Percentiles rank a stretch among this genome's conserved stretches.
These are phyloP conservation scores for Dioscorea cayenensis DNA, from an alignment of 116 monocot species.

Conservation along the genomic window DNA sequence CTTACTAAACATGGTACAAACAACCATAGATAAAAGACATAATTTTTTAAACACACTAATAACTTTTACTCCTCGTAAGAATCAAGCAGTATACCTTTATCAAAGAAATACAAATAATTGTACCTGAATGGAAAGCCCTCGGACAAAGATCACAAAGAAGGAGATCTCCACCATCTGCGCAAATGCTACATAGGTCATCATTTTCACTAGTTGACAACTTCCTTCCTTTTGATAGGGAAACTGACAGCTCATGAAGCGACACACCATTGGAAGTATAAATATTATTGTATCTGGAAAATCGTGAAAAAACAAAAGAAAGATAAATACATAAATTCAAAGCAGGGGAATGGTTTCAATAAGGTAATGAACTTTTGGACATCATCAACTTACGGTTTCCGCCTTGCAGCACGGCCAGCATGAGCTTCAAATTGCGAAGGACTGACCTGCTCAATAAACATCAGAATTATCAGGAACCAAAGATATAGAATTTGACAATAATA, in stretches of 20 bases:
- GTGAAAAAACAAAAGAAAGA: conserved; percentile 1
- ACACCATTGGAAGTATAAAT: conserved; percentile 94
- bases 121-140: conserved; percentile 94
- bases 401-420: conserved; percentile 85
- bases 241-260: conserved; percentile 85
- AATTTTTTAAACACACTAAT: background rate
- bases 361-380: background rate
- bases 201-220: conserved; percentile 47
- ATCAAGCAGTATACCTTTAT: background rate
- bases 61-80: background rate
- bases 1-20: too few species aligned
- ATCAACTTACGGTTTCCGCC: conserved; percentile 85
- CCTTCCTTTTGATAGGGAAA: conserved; percentile 59
- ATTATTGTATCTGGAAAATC: conserved; percentile 66
- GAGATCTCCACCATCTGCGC: conserved; percentile 87
- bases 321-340: background rate
- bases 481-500: too few species aligned
- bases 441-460: conserved; percentile 38
- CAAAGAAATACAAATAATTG: background rate
- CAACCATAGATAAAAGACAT: too few species aligned
- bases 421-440: conserved; percentile 99
- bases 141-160: conserved; percentile 92
- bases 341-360: background rate
- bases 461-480: too few species aligned
- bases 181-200: conserved; percentile 90